Evolutionary conservation across 768 basidiomycete genomes (phyloP), one percentile per base, ranked within the genome.

Genomic region (Agaricus bisporus): DNA sequence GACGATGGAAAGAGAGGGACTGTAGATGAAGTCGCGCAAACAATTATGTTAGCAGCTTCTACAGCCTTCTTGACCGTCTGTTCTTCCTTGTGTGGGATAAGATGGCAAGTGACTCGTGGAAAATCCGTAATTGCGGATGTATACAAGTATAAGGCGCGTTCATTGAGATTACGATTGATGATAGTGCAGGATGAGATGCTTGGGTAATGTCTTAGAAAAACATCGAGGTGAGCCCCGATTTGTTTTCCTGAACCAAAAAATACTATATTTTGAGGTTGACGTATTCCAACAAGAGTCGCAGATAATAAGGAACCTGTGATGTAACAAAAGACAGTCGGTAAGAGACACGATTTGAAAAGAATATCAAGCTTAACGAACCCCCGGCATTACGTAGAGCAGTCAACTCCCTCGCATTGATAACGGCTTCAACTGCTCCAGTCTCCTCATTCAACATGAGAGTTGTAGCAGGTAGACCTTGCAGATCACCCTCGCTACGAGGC

Each of bases 301-400:
- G 88, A 85, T 3, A 90, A 75, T 3, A 86, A 67, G 0, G 88
- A 91, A 28, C 85, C 88, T 89, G 56, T 45, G 12, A 6, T 36
- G 8, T 5, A 37, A 38, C 45, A 25, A 54, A 26, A 6, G 20
- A 22, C 10, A 49, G 36, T 46, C 45, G 5, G 29, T 20, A 18
- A 22, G 14, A 44, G 55, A 48, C 20, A 53, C 10, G 35, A 29
- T 5, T 32, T 45, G 17, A 29, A 8, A 36, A 41, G 14, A 43
- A n/a, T 45, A 35, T 9, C n/a, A 48, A 7, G 32, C 2, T 32
- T 8, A 48, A 60, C 66, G 26, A 56, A 86, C 91, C 88, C 57
- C 88, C 88, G 48, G 91, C 91, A 53, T 88, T 95, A 41, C 93
- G 68, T 28, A 92, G 67, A 5, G 91, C 87, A 1, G 93, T 95